These are phyloP conservation scores for Annulohypoxylon maeteangense DNA, from an alignment of 495 filamentous ascomycete genomes.

Conservation along the genomic window DNA sequence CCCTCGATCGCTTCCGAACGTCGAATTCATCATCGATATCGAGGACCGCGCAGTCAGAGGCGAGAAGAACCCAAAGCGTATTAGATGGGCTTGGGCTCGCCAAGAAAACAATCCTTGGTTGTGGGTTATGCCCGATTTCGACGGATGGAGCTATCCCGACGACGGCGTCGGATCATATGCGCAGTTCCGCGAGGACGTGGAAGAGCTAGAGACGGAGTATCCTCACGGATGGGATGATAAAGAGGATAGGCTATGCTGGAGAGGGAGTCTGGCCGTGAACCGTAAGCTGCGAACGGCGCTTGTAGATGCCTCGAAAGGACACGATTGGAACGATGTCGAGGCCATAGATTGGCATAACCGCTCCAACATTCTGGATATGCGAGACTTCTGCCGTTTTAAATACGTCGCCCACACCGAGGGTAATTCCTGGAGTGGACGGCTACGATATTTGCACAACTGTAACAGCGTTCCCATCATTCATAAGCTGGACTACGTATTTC, in stretches of 20 bases:
- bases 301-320: constrained; percentile 48
- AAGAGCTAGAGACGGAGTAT: constrained; percentile 40
- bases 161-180: constrained; percentile 64
- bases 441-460: constrained; percentile 64
- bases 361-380: constrained; percentile 53
- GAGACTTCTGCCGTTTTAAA: constrained; percentile 61
- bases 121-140: constrained; percentile 77
- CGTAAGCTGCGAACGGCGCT: constrained; percentile 54
- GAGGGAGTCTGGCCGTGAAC: constrained; percentile 57
- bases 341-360: constrained; percentile 53
- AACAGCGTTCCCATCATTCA: constrained; percentile 59
- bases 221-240: constrained; percentile 57
- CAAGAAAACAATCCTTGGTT: constrained; percentile 53
- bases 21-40: constrained; percentile 70
- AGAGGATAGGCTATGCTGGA: constrained; percentile 69
- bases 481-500: constrained; percentile 57
- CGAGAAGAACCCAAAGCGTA: constrained; percentile 46
- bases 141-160: constrained; percentile 72
- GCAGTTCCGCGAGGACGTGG: constrained; percentile 57
- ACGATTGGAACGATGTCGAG: constrained; percentile 62
- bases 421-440: constrained; percentile 64
- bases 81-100: constrained; percentile 65
- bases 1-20: constrained; percentile 59
- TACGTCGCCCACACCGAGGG: constrained; percentile 69
- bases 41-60: constrained; percentile 58